phyloP scores from a whole-genome alignment of 805 yeast species.

The Komagataella pastoris region DNA sequence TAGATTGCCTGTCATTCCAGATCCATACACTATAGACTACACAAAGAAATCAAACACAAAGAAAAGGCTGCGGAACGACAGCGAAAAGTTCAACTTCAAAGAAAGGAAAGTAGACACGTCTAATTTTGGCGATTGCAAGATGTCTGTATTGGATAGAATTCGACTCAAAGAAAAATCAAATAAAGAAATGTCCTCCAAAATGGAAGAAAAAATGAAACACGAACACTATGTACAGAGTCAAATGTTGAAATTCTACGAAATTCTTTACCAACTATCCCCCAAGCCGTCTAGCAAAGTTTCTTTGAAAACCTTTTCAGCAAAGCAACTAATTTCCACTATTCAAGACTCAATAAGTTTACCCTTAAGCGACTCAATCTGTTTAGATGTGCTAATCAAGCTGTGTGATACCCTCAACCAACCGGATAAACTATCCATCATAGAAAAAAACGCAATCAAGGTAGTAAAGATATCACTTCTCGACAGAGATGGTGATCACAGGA shows the following conservation, averaged over 20 bases:
- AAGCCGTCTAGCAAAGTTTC: background rate
- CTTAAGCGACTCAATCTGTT: background rate
- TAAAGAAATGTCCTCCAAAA: background rate
- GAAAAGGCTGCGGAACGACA: background rate
- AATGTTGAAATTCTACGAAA: background rate
- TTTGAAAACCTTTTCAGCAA: background rate
- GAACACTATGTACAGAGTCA: background rate
- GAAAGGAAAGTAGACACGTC: background rate
- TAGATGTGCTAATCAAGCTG: background rate
- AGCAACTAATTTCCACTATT: background rate
- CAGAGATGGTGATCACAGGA: background rate
- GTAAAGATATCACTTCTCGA: background rate
- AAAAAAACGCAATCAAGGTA: background rate
- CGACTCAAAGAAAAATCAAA: constrained; percentile 1
- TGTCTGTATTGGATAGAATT: constrained; percentile 2
- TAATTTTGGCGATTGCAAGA: background rate
- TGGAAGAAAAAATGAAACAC: background rate
- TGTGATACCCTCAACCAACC: background rate
- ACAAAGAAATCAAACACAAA: background rate
- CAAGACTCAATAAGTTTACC: constrained; percentile 1
- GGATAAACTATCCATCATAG: background rate
- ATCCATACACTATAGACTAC: background rate
- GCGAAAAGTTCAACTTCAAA: background rate
- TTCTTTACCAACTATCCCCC: constrained; percentile 2
- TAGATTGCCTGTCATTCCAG: background rate